Evolutionary conservation across 176 grass and related monocot genomes (phyloP).

Genomic region (Triticum turgidum): DNA sequence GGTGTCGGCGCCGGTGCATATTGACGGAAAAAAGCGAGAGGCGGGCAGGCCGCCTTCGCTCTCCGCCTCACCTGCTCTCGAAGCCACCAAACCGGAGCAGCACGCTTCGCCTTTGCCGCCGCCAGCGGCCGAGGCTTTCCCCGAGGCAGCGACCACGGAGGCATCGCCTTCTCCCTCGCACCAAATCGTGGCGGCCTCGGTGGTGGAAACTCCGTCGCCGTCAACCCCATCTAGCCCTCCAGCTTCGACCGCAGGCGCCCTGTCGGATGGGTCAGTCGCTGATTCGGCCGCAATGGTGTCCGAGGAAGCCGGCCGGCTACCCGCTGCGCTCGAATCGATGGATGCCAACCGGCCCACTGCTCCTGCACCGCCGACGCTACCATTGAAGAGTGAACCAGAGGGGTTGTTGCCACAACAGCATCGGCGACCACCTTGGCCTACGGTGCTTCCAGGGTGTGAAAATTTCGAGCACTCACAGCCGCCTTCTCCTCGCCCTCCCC

Average conservation of each 20-base stretch:
- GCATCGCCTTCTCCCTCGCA: constrained; percentile 5
- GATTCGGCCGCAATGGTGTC: background rate
- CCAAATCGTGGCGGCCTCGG: constrained; percentile 1
- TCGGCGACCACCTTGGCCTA: background rate
- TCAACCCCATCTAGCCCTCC: constrained; percentile 3
- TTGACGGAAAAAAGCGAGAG: background rate
- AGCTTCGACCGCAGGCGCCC: background rate
- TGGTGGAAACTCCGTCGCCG: constrained; percentile 17
- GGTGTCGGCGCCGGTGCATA: background rate
- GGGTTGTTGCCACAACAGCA: constrained; percentile 11
- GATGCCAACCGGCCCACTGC: background rate
- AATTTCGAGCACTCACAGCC: background rate
- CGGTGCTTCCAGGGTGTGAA: background rate
- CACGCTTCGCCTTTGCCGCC: background rate
- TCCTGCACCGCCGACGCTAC: background rate
- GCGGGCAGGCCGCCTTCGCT: background rate
- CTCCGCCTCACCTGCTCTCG: constrained; percentile 19
- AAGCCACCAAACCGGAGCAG: background rate
- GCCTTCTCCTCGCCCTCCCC: background rate
- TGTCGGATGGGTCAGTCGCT: background rate
- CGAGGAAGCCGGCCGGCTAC: background rate
- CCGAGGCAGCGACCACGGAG: background rate
- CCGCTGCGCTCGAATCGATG: background rate
- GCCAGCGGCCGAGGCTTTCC: background rate
- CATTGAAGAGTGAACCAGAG: constrained; percentile 11